Base-by-base conservation (phyloP, 2,329 filamentous ascomycete species). In the Pseudogymnoascus sp. region DNA sequence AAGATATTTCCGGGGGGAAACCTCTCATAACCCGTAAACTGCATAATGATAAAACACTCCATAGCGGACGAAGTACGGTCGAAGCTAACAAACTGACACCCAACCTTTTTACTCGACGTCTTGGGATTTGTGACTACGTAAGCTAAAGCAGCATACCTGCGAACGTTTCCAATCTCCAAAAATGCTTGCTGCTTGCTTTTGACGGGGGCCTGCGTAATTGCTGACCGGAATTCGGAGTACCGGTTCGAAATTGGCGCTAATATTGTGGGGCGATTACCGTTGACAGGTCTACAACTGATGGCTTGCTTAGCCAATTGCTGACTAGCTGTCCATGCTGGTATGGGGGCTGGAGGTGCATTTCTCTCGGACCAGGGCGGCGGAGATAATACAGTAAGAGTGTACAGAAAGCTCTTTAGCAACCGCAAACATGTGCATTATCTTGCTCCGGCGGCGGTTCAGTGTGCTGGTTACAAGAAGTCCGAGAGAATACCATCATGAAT, bases 181-280 rank as follows among this genome's bases (percentile, higher is more conserved):
- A 31, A 31, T 52, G 27, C 13, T 12, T 31, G 27, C 31, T 52
- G 45, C 4, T 31, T 13, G 7, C 42, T 52, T 15, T 52, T 52
- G 27, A 3, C 21, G 2, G 21, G 21, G 21, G 21, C 13, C 45
- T 31, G n/a, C n/a, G 45, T 52, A 10, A 9, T 4, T 31, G 45
- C 45, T 33, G 58, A 39, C 33, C 29, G 42, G 52, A 62, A 21
- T 60, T 33, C 52, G 25, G 60, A 39, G 27, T 29, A 31, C 33
- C 40, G 18, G 29, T 27, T 36, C 13, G 2, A 31, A 29, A n/a
- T 31, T 31, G 29, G 31, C 25, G 10, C 37, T 31, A 18, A 62
- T 60, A 31, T 21, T 36, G 25, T 45, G 55, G 45, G 27, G n/a
- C 27, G 4, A 31, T 52, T 52, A 27, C 4, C 12, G 45, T 5